Base-by-base conservation (phyloP, 192 early-diverging fungal genomes). In the Phycomyces blakesleeanus region DNA sequence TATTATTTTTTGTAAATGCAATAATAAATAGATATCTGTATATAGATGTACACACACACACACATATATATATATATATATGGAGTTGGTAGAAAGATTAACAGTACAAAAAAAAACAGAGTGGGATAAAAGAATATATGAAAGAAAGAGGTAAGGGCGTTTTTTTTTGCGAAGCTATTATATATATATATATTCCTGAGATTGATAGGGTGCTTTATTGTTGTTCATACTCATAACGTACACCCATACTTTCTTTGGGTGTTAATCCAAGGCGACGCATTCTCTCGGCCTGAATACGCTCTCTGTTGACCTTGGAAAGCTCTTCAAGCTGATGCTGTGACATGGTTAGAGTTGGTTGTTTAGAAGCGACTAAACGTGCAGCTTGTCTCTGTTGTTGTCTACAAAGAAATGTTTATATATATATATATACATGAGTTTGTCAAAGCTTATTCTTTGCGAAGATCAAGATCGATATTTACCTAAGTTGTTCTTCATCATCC, bases 181-280 rank as follows among this genome's bases (percentile, higher is more conserved):
- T n/a, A n/a, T n/a, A n/a, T n/a, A n/a, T n/a, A n/a, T n/a, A n/a
- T n/a, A n/a, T n/a, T n/a, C n/a, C n/a, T n/a, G n/a, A n/a, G n/a
- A n/a, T n/a, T n/a, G n/a, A n/a, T n/a, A 41, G 44, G 38, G 41
- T 12, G 29, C 7, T 42, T 3, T 38, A 26, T 50, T 59, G 44
- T n/a, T 67, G 58, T 29, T 29, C 55, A 61, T 68, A 72, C 26
- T 82, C 81, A 59, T 83, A 83, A 42, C 81, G 59, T 1, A 83
- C 76, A 27, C 81, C 81, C 55, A 79, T 79, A 39, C 55, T 64
- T n/a, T 72, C 56, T 34, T 78, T 78, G 26, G 79, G 64, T 52
- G 72, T 78, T 0, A 82, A 57, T 2, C 83, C 83, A 73, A 85
- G 65, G 51, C 73, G 74, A 27, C 83, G 67, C 67, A 85, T 60